Conservation (phyloP, 768 basidiomycete species). For the Lactarius sp. region DNA sequence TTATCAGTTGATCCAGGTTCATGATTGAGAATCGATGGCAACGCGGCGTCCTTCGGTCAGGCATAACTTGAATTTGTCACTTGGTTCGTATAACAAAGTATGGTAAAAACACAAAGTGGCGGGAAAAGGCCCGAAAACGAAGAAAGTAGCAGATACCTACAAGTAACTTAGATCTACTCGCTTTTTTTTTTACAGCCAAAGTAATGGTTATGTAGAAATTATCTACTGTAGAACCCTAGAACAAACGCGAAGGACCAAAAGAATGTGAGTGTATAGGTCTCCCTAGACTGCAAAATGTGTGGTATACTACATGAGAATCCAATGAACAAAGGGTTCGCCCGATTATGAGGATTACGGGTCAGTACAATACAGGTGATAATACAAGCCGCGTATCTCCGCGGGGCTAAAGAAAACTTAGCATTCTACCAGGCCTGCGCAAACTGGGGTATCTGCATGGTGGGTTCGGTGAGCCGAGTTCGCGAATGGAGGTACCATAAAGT, state of each 20-base stretch:
- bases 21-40: neutral
- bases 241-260: neutral
- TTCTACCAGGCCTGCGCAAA: conserved; percentile 18
- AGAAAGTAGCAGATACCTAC: neutral
- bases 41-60: no score
- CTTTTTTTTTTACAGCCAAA: neutral
- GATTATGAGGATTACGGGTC: neutral
- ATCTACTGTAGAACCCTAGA: neutral
- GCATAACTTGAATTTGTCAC: neutral
- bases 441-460: conserved; percentile 9
- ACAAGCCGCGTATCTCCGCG: conserved; percentile 14
- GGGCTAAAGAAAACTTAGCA: neutral
- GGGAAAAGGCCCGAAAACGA: neutral
- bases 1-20: neutral
- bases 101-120: neutral
- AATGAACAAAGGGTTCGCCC: neutral
- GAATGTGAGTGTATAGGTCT: conserved; percentile 9
- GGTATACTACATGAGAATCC: conserved; percentile 8
- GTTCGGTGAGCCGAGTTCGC: conserved; percentile 2
- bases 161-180: neutral
- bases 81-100: neutral
- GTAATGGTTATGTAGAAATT: neutral
- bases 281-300: neutral
- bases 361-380: conserved; percentile 17
- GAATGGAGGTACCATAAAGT: neutral